Base-by-base conservation (phyloP, 495 filamentous ascomycete species). In the Hypoxylon lienhwacheense region DNA sequence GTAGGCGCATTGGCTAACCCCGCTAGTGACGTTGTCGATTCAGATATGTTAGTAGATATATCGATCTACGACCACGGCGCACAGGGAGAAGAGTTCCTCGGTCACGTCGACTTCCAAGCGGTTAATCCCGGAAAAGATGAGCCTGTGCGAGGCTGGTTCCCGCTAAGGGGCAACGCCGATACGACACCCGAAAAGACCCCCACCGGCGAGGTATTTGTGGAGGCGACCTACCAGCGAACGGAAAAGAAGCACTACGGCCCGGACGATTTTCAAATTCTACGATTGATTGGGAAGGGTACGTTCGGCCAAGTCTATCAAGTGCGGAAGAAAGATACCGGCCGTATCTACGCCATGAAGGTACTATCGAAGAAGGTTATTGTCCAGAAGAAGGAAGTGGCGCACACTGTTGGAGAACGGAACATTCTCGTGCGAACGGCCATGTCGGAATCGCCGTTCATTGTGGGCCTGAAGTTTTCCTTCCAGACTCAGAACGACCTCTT, bases 271-370 rank as follows among this genome's bases (percentile, higher is more conserved):
- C 81, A 92, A 59, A 91, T 97, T 47, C 73, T 98, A 52, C 92
- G 95, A 68, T 83, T 99, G 19, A 97, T 99, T 65, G 93, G 93
- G 31, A 97, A 96, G 73, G 93, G 90, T 65, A 99, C 95, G 0
- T 99, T 99, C 69, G 93, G 93, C n/a, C 95, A 99, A 70, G 93
- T 99, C 2, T 99, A 97, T 62, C 93, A 97, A 63, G 93, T 97
- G n/a, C 88, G 90, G 58, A 97, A 98, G 79, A 93, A 89, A 77
- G 93, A 98, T 66, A 97, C 93, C 1, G 81, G 85, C 59, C 84
- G 95, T 14, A 96, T 98, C 48, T 98, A 97, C 61, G 93, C 93
- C 31, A 98, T 98, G 93, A 98, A 98, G 68, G 91, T 97, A 1
- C 75, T 98, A 15, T 96, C 92, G 7, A 98, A 98, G 79, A 98